phyloP scores from a whole-genome alignment of 2,329 filamentous ascomycete genomes.

The Simplicillium aogashimaense region DNA sequence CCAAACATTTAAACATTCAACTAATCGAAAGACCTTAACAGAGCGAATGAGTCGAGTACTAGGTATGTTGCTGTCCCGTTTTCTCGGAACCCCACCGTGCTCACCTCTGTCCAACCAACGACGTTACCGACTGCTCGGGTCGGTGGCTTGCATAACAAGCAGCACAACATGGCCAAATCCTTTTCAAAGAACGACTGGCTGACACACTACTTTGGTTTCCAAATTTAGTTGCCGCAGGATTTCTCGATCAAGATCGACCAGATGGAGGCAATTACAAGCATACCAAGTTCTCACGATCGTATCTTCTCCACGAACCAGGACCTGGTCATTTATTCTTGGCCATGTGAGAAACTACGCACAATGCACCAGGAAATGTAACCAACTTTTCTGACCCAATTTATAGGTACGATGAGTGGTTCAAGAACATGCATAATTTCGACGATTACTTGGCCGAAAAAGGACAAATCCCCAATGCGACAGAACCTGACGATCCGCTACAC shows the following conservation, averaged over 20 bases:
- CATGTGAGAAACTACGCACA: constrained; percentile 9
- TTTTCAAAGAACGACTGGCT: background rate
- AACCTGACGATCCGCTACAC: constrained; percentile 16
- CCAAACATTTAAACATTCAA: no score
- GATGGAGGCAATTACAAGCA: constrained; percentile 18
- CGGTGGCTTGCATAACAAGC: no score
- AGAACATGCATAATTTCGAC: constrained; percentile 21
- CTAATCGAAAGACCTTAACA: constrained; percentile 3
- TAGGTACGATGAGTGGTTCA: constrained; percentile 22
- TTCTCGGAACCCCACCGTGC: no score
- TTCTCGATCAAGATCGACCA: constrained; percentile 16
- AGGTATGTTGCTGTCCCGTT: constrained; percentile 8
- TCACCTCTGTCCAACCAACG: no score
- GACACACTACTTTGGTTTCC: background rate
- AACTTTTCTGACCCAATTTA: background rate
- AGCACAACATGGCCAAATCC: no score
- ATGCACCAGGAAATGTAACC: background rate
- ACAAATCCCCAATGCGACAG: constrained; percentile 9
- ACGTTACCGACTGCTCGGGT: no score
- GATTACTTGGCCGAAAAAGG: constrained; percentile 17
- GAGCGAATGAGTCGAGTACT: constrained; percentile 17
- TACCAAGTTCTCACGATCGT: constrained; percentile 19
- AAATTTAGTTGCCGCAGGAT: constrained; percentile 16
- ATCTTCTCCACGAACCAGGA: constrained; percentile 14
- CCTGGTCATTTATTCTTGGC: constrained; percentile 19